Base-by-base conservation (phyloP, 345 rosid genomes). In the Odontarrhena argentea region DNA sequence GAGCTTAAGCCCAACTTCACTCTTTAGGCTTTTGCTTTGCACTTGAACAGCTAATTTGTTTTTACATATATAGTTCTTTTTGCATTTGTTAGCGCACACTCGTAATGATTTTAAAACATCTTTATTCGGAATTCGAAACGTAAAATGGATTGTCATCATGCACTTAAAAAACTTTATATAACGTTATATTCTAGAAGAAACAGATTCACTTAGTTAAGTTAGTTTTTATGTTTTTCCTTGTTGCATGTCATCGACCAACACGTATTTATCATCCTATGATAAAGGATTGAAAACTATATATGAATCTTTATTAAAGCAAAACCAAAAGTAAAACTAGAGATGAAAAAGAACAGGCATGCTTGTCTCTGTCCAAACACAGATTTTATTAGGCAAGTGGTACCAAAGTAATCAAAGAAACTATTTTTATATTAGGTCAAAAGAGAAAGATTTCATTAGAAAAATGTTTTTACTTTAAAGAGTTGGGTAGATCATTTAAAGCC, bases 401-500 rank as follows among this genome's bases (percentile, higher is more conserved):
- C 68, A 41, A 46, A 67, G 28, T 74, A 30, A 47, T 55, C 14
- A 67, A 74, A 67, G 53, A 40, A 36, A 22, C 12, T n/a, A 54
- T 64, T 6, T 2, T 56, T 49, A 14, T 36, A 59, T 36, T 5
- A 67, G n/a, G 49, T 49, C 12, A 59, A 74, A 57, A 28, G 1
- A 14, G 12, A 46, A 9, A 54, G 9, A 26, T 28, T 13, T 32
- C 10, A 30, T 49, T 48, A 26, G 59, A 40, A 25, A 18, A 9
- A 54, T 40, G 6, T 67, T 35, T n/a, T 24, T 2, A 4, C 41
- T 57, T 43, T 50, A 4, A 18, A 15, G 35, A 28, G 63, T 26
- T 74, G 73, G 73, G 63, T 67, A 60, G 73, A 59, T 44, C 54
- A 74, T 1, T 18, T 61, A 61, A 67, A 74, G 68, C 3, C 28